A percentile compares a stretch with the other conserved stretches of the same genome.
Conservation (phyloP, 192 early-diverging fungal species). For the Rhizoclosmatium sp. region DNA sequence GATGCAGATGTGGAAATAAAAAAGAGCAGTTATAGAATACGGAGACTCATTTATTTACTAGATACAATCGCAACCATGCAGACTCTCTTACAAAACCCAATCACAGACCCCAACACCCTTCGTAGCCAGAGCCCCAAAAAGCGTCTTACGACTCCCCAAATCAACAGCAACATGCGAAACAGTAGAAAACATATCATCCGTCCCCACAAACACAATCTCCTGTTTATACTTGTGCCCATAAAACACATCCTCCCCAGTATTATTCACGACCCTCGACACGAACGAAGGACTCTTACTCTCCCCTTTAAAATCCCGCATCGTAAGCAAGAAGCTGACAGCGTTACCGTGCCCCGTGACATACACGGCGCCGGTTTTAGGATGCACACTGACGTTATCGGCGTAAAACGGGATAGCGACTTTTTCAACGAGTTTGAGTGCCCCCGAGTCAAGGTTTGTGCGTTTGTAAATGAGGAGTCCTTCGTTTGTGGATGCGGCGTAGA, state of each 20-base stretch:
- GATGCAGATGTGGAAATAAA: neutral
- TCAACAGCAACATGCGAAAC: conserved; percentile 5
- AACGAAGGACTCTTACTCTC: neutral
- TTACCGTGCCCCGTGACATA: conserved; percentile 2
- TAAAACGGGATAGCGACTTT: conserved; percentile 13
- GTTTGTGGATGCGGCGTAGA: conserved; percentile 5
- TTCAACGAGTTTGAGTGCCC: conserved; percentile 21
- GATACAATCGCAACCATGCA: too few relatives aligned
- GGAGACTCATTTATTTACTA: too few relatives aligned
- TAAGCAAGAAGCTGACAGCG: neutral
- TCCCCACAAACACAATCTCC: conserved; percentile 13
- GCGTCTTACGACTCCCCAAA: neutral
- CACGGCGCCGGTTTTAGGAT: conserved; percentile 12
- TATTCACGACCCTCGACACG: conserved; percentile 14
- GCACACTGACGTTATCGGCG: conserved; percentile 13
- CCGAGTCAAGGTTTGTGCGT: neutral
- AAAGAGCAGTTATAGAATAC: too few relatives aligned
- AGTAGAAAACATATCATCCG: conserved; percentile 12
- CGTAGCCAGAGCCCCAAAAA: conserved; percentile 10
- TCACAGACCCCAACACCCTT: conserved; percentile 25
- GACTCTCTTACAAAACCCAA: conserved; percentile 10
- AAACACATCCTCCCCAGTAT: conserved; percentile 29
- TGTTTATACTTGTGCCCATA: conserved; percentile 31
- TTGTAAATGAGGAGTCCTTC: conserved; percentile 3
- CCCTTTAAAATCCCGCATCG: neutral